Percentiles rank a stretch among this genome's conserved stretches.
phyloP scores from a whole-genome alignment of 169 alveolate genomes.

The Perkinsus olseni region DNA sequence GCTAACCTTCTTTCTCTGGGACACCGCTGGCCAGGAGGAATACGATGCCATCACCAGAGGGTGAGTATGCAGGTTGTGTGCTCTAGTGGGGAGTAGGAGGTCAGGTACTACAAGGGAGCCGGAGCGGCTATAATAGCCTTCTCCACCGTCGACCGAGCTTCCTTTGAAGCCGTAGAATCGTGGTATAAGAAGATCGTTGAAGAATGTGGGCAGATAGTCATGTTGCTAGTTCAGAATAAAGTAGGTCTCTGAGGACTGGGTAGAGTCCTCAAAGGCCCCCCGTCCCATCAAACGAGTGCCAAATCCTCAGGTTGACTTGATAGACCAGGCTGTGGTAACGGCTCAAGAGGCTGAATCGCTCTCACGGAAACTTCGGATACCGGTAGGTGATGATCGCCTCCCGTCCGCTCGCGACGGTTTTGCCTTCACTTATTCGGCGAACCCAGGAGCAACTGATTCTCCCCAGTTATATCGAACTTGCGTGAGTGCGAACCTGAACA shows the following conservation, averaged over 20 bases:
- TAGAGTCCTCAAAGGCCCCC: neutral
- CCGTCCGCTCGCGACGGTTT: conserved; percentile 3
- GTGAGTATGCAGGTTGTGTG: neutral
- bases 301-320: neutral
- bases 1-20: conserved; percentile 60
- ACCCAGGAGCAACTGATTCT: neutral
- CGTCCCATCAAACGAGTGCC: neutral
- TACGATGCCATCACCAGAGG: conserved; percentile 62
- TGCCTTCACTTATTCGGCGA: neutral
- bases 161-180: conserved; percentile 29
- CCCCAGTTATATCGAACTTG: conserved; percentile 20
- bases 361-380: neutral
- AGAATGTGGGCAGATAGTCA: conserved; percentile 27
- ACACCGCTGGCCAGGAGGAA: conserved; percentile 70
- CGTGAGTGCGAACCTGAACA: conserved; percentile 33
- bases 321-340: neutral
- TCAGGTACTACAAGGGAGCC: conserved; percentile 34
- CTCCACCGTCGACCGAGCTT: conserved; percentile 39
- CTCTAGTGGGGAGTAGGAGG: neutral
- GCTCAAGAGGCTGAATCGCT: neutral
- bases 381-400: neutral
- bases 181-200: conserved; percentile 28
- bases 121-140: conserved; percentile 36
- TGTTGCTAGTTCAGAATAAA: conserved; percentile 35
- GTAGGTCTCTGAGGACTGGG: neutral